phyloP scores from a whole-genome alignment of 1,284 basidiomycete species.

The Tilletia caries region DNA sequence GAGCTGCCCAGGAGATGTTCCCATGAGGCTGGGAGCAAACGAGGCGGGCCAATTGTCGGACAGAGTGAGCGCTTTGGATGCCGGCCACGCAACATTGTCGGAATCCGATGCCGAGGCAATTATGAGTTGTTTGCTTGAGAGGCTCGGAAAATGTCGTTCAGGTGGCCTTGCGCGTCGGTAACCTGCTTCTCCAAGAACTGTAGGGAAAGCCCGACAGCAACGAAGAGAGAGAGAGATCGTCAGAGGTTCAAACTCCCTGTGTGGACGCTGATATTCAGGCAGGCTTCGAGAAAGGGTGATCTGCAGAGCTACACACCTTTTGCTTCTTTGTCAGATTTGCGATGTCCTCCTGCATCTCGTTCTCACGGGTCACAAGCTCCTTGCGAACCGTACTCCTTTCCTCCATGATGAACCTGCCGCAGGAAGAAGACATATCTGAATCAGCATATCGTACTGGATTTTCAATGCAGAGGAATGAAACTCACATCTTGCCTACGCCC shows the following conservation, averaged over 20 bases:
- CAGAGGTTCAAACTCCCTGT: too few relatives aligned
- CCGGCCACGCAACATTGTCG: too few relatives aligned
- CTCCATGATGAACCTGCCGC: slow-evolving; percentile 14
- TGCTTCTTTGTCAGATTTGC: slow-evolving; percentile 15
- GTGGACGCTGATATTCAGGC: too few relatives aligned
- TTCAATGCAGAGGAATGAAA: too few relatives aligned
- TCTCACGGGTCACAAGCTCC: slow-evolving; percentile 3
- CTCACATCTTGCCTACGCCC: slow-evolving; percentile 23
- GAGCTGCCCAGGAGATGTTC: too few relatives aligned
- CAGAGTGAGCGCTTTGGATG: background rate
- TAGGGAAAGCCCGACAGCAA: background rate
- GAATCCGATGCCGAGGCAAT: background rate
- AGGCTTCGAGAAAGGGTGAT: too few relatives aligned
- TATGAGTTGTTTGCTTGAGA: background rate
- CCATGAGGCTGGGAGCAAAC: background rate
- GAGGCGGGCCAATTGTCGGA: background rate
- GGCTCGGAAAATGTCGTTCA: slow-evolving; percentile 19
- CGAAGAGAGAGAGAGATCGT: background rate
- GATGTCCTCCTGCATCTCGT: slow-evolving; percentile 8
- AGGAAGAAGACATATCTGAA: background rate
- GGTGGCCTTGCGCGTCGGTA: slow-evolving; percentile 19
- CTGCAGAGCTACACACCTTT: slow-evolving; percentile 5
- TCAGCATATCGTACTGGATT: background rate
- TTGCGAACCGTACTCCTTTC: background rate
- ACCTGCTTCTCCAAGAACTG: slow-evolving; percentile 24